Conservation (phyloP, 768 basidiomycete species). For the Sutorius australiensis region DNA sequence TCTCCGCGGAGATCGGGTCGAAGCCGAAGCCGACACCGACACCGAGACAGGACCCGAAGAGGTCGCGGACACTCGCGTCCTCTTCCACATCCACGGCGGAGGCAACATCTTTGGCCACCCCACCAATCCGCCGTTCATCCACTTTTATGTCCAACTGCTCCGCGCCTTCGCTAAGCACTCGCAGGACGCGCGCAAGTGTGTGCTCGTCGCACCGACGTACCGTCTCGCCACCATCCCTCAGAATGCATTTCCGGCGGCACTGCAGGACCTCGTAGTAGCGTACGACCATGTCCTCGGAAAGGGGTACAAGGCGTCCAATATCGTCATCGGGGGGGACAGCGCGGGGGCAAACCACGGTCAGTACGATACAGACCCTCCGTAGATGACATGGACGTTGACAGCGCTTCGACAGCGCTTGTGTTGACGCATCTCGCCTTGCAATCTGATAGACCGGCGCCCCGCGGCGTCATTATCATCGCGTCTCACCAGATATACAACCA, state of each 20-base stretch:
- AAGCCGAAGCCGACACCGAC: too few species aligned
- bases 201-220: constrained; percentile 23
- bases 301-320: constrained; percentile 23
- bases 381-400: background rate
- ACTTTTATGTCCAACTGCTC: constrained; percentile 9
- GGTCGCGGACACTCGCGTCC: constrained; percentile 6
- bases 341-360: constrained; percentile 26
- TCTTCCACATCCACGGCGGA: constrained; percentile 27
- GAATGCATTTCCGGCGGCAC: constrained; percentile 20
- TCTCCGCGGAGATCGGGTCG: background rate
- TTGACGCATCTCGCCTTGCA: constrained; percentile 41
- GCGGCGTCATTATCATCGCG: constrained; percentile 54
- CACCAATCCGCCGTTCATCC: background rate
- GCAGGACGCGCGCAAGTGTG: background rate
- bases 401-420: constrained; percentile 13
- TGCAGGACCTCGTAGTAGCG: constrained; percentile 24
- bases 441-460: constrained; percentile 46
- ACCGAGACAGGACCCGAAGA: background rate
- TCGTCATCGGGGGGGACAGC: constrained; percentile 22
- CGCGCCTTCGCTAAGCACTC: constrained; percentile 2
- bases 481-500: constrained; percentile 30
- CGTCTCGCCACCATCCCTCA: constrained; percentile 23
- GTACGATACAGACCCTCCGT: background rate
- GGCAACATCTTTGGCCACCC: constrained; percentile 20
- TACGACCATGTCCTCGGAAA: constrained; percentile 25